These are phyloP conservation scores for Xylaria digitata DNA, from an alignment of 2,329 filamentous ascomycete species.

Conservation along the genomic window DNA sequence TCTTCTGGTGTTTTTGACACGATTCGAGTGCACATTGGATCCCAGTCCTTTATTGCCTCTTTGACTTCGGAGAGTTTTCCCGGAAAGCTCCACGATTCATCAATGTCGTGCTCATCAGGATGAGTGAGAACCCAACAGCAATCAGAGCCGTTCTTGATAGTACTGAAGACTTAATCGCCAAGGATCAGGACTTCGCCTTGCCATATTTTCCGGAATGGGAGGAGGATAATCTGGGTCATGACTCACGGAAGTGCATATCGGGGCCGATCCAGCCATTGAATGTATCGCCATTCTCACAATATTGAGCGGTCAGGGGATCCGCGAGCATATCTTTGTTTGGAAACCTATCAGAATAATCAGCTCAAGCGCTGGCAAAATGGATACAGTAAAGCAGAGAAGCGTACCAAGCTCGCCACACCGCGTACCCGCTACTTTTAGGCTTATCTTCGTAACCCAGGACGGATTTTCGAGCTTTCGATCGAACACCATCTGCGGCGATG, in stretches of 20 bases:
- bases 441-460: conserved; percentile 64
- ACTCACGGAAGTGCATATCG: conserved; percentile 61
- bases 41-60: conserved; percentile 63
- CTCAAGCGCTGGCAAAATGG: neutral
- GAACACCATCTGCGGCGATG: conserved; percentile 66
- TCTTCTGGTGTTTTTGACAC: conserved; percentile 58
- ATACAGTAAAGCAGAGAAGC: neutral
- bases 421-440: conserved; percentile 63
- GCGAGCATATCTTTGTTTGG: conserved; percentile 62
- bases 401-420: conserved; percentile 65
- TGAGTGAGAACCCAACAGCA: conserved; percentile 71
- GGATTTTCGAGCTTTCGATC: conserved; percentile 62
- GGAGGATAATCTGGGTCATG: no score
- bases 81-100: conserved; percentile 66
- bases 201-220: neutral
- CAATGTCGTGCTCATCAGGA: conserved; percentile 63
- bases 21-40: conserved; percentile 58
- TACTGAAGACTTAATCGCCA: conserved; percentile 58
- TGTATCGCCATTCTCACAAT: conserved; percentile 67
- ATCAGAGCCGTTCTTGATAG: conserved; percentile 65
- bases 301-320: conserved; percentile 64
- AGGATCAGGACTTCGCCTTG: neutral
- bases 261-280: conserved; percentile 70
- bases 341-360: conserved; percentile 51
- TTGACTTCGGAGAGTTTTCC: conserved; percentile 64